A percentile compares a stretch with the other conserved stretches of the same genome.
Evolutionary conservation across 805 yeast species (phyloP).

Genomic region (Wickerhamia fluorescens): DNA sequence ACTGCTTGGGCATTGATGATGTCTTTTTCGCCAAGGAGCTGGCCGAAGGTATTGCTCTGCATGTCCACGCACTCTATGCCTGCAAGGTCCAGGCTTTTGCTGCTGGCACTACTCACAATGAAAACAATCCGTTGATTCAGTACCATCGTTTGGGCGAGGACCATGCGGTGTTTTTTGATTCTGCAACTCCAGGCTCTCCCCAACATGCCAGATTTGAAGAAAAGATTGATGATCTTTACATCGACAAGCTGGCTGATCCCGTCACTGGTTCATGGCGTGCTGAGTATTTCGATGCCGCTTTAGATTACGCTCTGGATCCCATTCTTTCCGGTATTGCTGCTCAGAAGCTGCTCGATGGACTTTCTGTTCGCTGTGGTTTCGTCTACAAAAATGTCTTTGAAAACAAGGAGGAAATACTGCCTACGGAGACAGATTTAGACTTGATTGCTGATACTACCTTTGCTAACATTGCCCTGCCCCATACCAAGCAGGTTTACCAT

Average conservation of each 20-base stretch:
- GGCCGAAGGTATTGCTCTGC: conserved; percentile 71
- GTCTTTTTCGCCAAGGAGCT: conserved; percentile 84
- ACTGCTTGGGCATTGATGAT: conserved; percentile 82
- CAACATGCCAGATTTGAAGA: conserved; percentile 51
- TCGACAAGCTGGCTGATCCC: conserved; percentile 44
- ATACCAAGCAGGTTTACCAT: conserved; percentile 73
- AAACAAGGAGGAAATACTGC: conserved; percentile 9
- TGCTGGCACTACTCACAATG: conserved; percentile 38
- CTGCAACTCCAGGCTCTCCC: conserved; percentile 36
- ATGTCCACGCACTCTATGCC: conserved; percentile 83
- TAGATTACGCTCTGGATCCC: conserved; percentile 41
- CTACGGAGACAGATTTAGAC: conserved; percentile 46
- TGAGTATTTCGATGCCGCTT: conserved; percentile 70
- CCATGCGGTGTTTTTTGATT: conserved; percentile 88
- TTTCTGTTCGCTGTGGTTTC: conserved; percentile 59
- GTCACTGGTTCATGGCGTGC: conserved; percentile 49
- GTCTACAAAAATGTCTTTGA: conserved; percentile 60
- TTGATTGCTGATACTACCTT: conserved; percentile 75
- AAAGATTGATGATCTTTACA: conserved; percentile 73
- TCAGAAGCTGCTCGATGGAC: conserved; percentile 29
- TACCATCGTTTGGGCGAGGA: conserved; percentile 74
- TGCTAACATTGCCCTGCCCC: conserved; percentile 65
- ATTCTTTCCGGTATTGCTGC: conserved; percentile 34
- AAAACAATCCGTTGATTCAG: conserved; percentile 50
- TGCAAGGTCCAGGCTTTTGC: conserved; percentile 89